Evolutionary conservation across 441 rosid genomes (phyloP).

Genomic region (Corymbia calophylla): DNA sequence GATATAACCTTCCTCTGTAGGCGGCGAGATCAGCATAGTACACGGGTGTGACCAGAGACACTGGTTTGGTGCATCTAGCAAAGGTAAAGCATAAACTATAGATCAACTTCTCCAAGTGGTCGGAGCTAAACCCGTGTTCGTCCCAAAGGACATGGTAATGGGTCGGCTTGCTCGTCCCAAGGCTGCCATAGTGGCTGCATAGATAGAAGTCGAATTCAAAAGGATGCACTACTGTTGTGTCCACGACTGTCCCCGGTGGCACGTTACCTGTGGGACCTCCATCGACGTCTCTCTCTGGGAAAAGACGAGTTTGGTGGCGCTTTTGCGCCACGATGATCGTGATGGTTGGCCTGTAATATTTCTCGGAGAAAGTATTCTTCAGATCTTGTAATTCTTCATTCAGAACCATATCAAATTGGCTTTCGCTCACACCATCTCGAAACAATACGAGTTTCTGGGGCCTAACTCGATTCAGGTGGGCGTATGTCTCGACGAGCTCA

Average conservation of each 20-base stretch:
- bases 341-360: conserved; percentile 41
- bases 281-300: conserved; percentile 26
- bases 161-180: conserved; percentile 80
- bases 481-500: conserved; percentile 48
- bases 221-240: conserved; percentile 57
- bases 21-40: conserved; percentile 77
- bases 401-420: conserved; percentile 86
- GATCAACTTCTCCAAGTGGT: conserved; percentile 57
- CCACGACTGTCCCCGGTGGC: conserved; percentile 74
- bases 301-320: conserved; percentile 78
- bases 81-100: conserved; percentile 73
- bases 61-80: conserved; percentile 79
- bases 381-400: conserved; percentile 55
- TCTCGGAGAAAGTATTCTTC: conserved; percentile 28
- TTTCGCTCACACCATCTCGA: conserved; percentile 85
- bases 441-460: conserved; percentile 60
- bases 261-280: conserved; percentile 40
- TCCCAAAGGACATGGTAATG: conserved; percentile 77
- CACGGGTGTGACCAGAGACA: conserved; percentile 69
- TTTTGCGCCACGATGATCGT: conserved; percentile 62
- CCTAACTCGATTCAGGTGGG: conserved; percentile 19
- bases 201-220: conserved; percentile 71
- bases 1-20: conserved; percentile 55
- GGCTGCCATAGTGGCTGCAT: conserved; percentile 67
- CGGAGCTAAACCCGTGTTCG: conserved; percentile 51